These are phyloP conservation scores for Bolboschoenus planiculmis DNA, from an alignment of 176 grass and related monocot genomes.

Conservation along the genomic window DNA sequence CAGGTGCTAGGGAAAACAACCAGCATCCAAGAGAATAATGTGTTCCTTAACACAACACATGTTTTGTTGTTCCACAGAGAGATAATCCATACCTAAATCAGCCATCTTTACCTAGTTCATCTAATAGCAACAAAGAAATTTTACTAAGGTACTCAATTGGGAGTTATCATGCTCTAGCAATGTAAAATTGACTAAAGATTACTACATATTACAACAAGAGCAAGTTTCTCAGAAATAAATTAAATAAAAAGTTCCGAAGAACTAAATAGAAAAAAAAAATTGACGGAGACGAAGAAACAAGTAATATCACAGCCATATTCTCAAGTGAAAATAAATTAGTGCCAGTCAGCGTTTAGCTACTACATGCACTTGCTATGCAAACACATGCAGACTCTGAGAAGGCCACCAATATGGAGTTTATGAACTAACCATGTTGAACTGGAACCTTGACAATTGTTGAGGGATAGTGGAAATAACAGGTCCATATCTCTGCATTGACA, in stretches of 20 bases:
- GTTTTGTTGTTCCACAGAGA: background rate
- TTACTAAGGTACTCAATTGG: background rate
- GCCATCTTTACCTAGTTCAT: background rate
- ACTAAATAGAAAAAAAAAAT: background rate
- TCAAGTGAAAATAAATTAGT: background rate
- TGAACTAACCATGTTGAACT: slow-evolving; percentile 95
- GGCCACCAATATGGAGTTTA: slow-evolving; percentile 24
- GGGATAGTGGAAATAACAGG: slow-evolving; percentile 99
- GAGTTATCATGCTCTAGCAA: background rate
- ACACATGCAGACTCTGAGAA: background rate
- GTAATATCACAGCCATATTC: background rate
- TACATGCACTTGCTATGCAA: background rate
- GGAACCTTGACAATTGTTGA: slow-evolving; percentile 92
- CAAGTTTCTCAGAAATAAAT: background rate
- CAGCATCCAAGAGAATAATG: background rate
- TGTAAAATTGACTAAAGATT: background rate
- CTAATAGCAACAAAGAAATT: background rate
- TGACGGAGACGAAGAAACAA: background rate
- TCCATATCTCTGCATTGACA: slow-evolving; percentile 77
- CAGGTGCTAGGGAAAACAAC: background rate
- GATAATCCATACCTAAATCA: background rate
- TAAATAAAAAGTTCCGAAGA: background rate
- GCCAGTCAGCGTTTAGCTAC: background rate
- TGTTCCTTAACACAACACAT: background rate
- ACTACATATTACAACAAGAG: background rate